phyloP scores from a whole-genome alignment of 257 asterid genomes.

The Capsicum chinense region DNA sequence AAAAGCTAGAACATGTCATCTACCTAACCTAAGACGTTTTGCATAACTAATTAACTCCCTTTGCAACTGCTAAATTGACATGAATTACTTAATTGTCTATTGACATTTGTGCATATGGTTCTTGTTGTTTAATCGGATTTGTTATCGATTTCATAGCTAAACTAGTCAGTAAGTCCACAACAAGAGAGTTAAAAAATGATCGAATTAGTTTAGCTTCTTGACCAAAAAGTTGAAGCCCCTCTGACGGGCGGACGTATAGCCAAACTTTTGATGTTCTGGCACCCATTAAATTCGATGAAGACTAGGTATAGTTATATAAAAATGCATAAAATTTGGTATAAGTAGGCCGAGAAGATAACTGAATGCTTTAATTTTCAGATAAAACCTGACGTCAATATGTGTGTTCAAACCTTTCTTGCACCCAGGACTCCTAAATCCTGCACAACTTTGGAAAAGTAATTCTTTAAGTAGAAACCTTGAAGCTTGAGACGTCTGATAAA shows the following conservation, averaged over 20 bases:
- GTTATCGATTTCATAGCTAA: background rate
- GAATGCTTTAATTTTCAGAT: too few relatives aligned
- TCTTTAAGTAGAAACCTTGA: too few relatives aligned
- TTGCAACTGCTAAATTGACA: background rate
- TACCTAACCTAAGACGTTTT: background rate
- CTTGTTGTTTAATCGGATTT: background rate
- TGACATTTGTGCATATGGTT: background rate
- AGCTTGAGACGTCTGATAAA: too few relatives aligned
- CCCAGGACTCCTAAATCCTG: background rate
- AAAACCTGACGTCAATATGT: too few relatives aligned
- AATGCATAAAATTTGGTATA: too few relatives aligned
- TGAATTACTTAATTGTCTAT: background rate
- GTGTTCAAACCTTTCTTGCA: too few relatives aligned
- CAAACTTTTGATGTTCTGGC: too few relatives aligned
- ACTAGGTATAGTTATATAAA: too few relatives aligned
- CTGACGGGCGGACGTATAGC: too few relatives aligned
- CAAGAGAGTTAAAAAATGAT: background rate
- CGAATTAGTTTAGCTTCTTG: background rate
- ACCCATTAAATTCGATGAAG: too few relatives aligned
- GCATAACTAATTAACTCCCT: background rate
- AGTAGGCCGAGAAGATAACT: too few relatives aligned
- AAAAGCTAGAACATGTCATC: background rate
- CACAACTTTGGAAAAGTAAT: background rate
- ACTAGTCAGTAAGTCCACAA: background rate
- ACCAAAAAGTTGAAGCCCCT: background rate